phyloP scores from a whole-genome alignment of 2,329 filamentous ascomycete species.

The Rutstroemia sp. region DNA sequence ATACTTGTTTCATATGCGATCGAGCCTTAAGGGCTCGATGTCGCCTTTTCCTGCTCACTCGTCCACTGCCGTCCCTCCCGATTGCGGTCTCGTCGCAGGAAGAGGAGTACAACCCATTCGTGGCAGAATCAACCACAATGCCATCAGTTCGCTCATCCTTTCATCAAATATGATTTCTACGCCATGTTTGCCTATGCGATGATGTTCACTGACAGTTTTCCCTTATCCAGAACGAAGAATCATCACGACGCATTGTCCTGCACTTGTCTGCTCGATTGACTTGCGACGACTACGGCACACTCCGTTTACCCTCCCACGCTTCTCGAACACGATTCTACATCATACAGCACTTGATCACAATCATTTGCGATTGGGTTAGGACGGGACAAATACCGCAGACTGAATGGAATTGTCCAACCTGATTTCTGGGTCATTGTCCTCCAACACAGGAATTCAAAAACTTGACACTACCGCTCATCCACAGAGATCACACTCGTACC shows the following conservation, averaged over 20 bases:
- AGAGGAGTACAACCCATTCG: constrained; percentile 22
- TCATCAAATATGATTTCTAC: constrained; percentile 21
- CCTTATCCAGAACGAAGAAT: constrained; percentile 15
- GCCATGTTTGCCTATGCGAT: constrained; percentile 15
- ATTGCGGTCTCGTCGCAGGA: constrained; percentile 11
- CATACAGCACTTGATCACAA: constrained; percentile 3
- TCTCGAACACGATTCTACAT: background rate
- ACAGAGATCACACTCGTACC: constrained; percentile 20
- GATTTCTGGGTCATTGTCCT: constrained; percentile 16
- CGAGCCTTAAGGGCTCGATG: constrained; percentile 19
- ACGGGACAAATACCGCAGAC: constrained; percentile 5
- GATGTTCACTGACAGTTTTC: constrained; percentile 18
- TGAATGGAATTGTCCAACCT: constrained; percentile 22
- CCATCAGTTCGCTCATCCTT: constrained; percentile 21
- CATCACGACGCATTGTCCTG: constrained; percentile 17
- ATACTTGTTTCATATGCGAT: constrained; percentile 28
- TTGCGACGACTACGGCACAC: constrained; percentile 23
- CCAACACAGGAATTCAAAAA: constrained; percentile 24
- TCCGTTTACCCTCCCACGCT: constrained; percentile 12
- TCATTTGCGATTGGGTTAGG: constrained; percentile 11
- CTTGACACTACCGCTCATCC: constrained; percentile 16
- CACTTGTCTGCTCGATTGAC: constrained; percentile 16
- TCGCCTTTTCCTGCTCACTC: constrained; percentile 9
- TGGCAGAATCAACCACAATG: constrained; percentile 19
- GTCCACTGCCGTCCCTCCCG: constrained; percentile 11